Evolutionary conservation across 257 asterid species (phyloP).

Genomic region (Buddleja alternifolia): DNA sequence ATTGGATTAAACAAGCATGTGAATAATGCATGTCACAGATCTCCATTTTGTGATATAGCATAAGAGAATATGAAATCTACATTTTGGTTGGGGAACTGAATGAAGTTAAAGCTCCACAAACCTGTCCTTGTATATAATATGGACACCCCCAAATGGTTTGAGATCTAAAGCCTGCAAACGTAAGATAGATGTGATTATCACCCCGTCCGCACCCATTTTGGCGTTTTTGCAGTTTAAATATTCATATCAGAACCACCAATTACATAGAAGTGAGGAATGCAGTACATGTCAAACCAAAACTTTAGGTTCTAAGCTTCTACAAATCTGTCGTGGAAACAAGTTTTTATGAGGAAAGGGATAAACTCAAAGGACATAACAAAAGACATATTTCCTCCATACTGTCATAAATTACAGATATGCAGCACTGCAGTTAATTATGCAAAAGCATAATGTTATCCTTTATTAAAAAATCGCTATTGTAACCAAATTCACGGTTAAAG

Average conservation of each 20-base stretch:
- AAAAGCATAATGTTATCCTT: no score
- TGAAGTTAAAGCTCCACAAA: conserved; percentile 34
- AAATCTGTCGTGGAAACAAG: neutral
- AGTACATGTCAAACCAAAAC: neutral
- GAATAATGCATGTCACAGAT: neutral
- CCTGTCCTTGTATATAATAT: conserved; percentile 72
- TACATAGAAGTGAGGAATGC: conserved; percentile 4
- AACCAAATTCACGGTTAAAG: no score
- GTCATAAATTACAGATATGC: no score
- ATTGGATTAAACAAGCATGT: neutral
- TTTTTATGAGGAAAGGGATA: no score
- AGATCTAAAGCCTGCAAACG: conserved; percentile 78
- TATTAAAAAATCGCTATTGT: no score
- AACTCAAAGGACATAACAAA: no score
- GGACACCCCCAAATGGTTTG: conserved; percentile 78
- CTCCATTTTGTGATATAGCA: neutral
- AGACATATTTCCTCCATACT: no score
- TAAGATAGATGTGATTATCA: conserved; percentile 25
- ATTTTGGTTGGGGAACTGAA: neutral
- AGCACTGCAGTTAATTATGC: no score
- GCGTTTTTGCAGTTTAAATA: conserved; percentile 10
- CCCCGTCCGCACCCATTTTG: neutral
- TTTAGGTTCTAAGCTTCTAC: neutral
- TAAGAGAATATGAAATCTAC: neutral
- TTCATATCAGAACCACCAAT: neutral